These are phyloP conservation scores for Wickerhamiella sorbophila DNA, from an alignment of 805 yeast genomes.

Conservation along the genomic window DNA sequence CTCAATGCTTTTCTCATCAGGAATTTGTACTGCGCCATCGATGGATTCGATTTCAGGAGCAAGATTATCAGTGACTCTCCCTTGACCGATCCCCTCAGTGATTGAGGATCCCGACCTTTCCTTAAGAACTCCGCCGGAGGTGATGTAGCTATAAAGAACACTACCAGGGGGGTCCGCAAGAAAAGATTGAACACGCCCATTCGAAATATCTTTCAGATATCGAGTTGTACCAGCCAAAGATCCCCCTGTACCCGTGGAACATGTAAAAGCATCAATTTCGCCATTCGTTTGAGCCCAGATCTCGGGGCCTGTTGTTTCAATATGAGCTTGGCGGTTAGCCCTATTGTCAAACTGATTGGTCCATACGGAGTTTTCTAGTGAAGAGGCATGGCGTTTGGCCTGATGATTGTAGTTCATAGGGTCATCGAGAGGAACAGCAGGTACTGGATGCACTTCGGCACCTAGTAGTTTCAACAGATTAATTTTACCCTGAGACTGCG, in stretches of 20 bases:
- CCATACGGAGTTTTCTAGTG: conserved; percentile 70
- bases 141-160: conserved; percentile 64
- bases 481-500: conserved; percentile 69
- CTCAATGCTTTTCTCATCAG: conserved; percentile 66
- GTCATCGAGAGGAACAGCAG: conserved; percentile 69
- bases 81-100: conserved; percentile 95
- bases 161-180: conserved; percentile 95
- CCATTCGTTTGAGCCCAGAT: conserved; percentile 77
- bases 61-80: conserved; percentile 76
- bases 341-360: conserved; percentile 81
- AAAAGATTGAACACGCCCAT: conserved; percentile 45
- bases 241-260: conserved; percentile 90
- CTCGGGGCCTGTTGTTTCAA: conserved; percentile 85
- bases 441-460: conserved; percentile 79
- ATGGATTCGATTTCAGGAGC: conserved; percentile 53
- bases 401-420: conserved; percentile 80
- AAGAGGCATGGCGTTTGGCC: conserved; percentile 73
- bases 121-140: conserved; percentile 49
- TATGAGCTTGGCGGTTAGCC: conserved; percentile 82
- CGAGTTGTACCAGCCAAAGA: conserved; percentile 78
- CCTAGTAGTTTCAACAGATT: conserved; percentile 63
- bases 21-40: conserved; percentile 67
- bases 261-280: conserved; percentile 69
- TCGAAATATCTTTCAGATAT: conserved; percentile 54
- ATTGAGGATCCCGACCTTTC: conserved; percentile 73